Conservation (phyloP, 208 protist genomes). For the Leishmania amazonensis region DNA sequence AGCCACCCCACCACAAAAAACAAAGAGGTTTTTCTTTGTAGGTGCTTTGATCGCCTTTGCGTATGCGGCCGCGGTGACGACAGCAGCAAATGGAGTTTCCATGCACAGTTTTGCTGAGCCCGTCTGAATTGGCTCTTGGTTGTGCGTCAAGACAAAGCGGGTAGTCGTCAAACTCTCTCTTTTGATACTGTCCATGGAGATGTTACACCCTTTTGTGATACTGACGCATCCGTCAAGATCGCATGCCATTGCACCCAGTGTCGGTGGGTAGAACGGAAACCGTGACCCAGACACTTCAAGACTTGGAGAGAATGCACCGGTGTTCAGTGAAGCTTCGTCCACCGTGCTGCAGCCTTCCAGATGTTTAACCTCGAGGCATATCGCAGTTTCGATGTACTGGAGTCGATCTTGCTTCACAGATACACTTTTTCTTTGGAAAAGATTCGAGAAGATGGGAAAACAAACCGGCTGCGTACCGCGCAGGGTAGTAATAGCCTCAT, state of each 20-base stretch:
- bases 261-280: slow-evolving; percentile 83
- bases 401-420: slow-evolving; percentile 51
- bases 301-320: slow-evolving; percentile 41
- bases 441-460: slow-evolving; percentile 71
- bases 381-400: slow-evolving; percentile 68
- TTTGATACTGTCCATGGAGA: slow-evolving; percentile 20
- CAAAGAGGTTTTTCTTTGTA: slow-evolving; percentile 42
- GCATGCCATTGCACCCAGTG: slow-evolving; percentile 54
- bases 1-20: slow-evolving; percentile 67
- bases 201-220: slow-evolving; percentile 47
- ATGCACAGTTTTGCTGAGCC: slow-evolving; percentile 61
- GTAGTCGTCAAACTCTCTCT: slow-evolving; percentile 31
- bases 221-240: slow-evolving; percentile 70
- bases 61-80: slow-evolving; percentile 52
- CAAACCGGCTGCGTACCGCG: slow-evolving; percentile 53
- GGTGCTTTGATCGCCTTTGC: slow-evolving; percentile 57
- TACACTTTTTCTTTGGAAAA: slow-evolving; percentile 38
- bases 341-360: slow-evolving; percentile 28
- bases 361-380: slow-evolving; percentile 53
- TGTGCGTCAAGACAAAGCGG: slow-evolving; percentile 61
- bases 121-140: slow-evolving; percentile 72
- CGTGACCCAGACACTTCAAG: slow-evolving; percentile 78
- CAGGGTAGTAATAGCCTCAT: slow-evolving; percentile 47
- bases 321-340: slow-evolving; percentile 17
- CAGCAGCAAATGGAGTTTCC: slow-evolving; percentile 40